Conservation (phyloP, 306 rosid species). For the Begonia fuchsioides region DNA sequence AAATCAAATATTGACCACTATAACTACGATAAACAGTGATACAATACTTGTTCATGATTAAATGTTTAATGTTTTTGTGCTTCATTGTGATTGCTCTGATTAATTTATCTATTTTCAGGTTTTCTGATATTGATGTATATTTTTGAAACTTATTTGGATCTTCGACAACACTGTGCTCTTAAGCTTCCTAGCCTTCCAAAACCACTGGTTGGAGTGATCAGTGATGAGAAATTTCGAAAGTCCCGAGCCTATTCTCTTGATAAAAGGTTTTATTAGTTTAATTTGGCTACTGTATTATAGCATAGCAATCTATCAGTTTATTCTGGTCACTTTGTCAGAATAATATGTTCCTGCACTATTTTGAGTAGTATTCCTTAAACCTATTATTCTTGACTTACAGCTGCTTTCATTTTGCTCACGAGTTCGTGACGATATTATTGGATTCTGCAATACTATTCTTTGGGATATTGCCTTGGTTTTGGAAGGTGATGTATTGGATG, state of each 20-base stretch:
- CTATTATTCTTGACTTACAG: constrained; percentile 31
- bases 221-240: constrained; percentile 86
- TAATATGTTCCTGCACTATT: too few relatives aligned
- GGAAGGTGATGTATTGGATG: constrained; percentile 63
- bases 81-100: background rate
- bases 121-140: constrained; percentile 86
- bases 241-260: constrained; percentile 92
- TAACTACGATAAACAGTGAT: too few relatives aligned
- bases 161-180: constrained; percentile 70
- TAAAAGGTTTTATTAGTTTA: constrained; percentile 47
- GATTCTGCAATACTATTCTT: constrained; percentile 67
- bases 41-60: too few relatives aligned
- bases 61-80: too few relatives aligned
- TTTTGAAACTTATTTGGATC: constrained; percentile 78
- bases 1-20: too few relatives aligned
- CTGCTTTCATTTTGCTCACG: constrained; percentile 80
- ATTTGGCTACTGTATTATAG: background rate
- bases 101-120: constrained; percentile 25
- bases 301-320: too few relatives aligned
- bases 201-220: constrained; percentile 76
- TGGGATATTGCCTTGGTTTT: constrained; percentile 82
- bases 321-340: too few relatives aligned
- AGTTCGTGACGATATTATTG: constrained; percentile 74
- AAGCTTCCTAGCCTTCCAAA: constrained; percentile 83
- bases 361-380: background rate